Evolutionary conservation across 1,284 basidiomycete species (phyloP).

Genomic region (Fomitopsis schrenkii): DNA sequence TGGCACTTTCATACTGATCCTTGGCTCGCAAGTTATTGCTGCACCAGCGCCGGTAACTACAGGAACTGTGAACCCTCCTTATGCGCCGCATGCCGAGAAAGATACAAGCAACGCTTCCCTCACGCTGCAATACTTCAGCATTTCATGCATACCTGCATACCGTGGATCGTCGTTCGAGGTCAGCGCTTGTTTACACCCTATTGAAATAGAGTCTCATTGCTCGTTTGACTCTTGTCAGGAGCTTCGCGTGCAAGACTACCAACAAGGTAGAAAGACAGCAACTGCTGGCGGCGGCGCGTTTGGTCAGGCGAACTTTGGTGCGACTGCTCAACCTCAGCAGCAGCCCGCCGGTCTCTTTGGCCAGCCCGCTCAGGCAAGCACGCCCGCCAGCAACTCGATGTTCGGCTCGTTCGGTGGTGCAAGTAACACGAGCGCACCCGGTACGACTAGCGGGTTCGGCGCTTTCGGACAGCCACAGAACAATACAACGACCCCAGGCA

Average conservation of each 20-base stretch:
- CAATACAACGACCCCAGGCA: conserved; percentile 23
- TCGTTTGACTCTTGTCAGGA: conserved; percentile 41
- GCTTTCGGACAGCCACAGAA: conserved; percentile 27
- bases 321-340: conserved; percentile 19
- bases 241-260: conserved; percentile 71
- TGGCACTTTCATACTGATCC: not conserved
- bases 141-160: conserved; percentile 70
- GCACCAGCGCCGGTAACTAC: conserved; percentile 50
- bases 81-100: conserved; percentile 52
- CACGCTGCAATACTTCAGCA: conserved; percentile 65
- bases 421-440: conserved; percentile 6
- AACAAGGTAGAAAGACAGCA: conserved; percentile 68
- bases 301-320: conserved; percentile 42
- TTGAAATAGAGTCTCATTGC: not conserved
- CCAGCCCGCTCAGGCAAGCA: conserved; percentile 21
- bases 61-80: conserved; percentile 60
- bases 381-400: conserved; percentile 26
- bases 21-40: conserved; percentile 13
- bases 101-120: conserved; percentile 38
- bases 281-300: conserved; percentile 32
- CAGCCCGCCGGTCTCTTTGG: conserved; percentile 27
- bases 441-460: conserved; percentile 38
- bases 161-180: conserved; percentile 71
- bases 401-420: conserved; percentile 27
- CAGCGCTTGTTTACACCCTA: conserved; percentile 14